A percentile compares a stretch with the other conserved stretches of the same genome.
Evolutionary conservation across 2,329 filamentous ascomycete genomes (phyloP).

Genomic region (Fusarium redolens): DNA sequence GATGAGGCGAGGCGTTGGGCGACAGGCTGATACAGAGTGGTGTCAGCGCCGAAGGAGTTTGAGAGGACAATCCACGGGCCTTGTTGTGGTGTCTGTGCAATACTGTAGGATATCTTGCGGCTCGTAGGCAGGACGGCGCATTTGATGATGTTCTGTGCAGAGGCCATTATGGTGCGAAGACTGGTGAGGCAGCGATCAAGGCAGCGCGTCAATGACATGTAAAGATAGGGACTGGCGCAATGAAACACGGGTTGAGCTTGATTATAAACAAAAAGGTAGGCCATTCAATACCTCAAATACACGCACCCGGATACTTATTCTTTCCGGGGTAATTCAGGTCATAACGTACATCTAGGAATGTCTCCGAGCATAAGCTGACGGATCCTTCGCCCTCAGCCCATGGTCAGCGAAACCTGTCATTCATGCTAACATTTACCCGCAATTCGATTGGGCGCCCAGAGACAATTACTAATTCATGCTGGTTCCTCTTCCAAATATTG

Average conservation of each 20-base stretch:
- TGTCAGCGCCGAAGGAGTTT: slow-evolving; percentile 6
- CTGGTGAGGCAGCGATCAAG: too few species aligned
- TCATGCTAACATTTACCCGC: neutral
- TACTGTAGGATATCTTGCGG: neutral
- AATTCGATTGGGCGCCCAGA: neutral
- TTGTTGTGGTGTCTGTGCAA: fast-evolving
- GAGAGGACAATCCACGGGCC: neutral
- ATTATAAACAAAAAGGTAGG: too few species aligned
- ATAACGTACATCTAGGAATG: neutral
- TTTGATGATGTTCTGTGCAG: neutral
- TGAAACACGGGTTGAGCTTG: too few species aligned
- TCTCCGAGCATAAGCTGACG: neutral
- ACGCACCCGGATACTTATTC: neutral
- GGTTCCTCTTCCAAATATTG: fast-evolving
- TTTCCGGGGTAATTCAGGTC: neutral
- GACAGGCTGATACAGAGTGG: neutral
- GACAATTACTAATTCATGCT: fast-evolving
- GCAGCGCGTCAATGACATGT: neutral
- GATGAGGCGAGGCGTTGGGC: neutral
- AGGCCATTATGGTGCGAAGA: neutral
- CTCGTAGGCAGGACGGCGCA: neutral
- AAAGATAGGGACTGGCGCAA: too few species aligned
- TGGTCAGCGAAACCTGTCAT: neutral
- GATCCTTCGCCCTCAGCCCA: neutral
- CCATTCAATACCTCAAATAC: neutral